phyloP scores from a whole-genome alignment of 495 filamentous ascomycete genomes.

The Hyaloscypha hepaticicola region DNA sequence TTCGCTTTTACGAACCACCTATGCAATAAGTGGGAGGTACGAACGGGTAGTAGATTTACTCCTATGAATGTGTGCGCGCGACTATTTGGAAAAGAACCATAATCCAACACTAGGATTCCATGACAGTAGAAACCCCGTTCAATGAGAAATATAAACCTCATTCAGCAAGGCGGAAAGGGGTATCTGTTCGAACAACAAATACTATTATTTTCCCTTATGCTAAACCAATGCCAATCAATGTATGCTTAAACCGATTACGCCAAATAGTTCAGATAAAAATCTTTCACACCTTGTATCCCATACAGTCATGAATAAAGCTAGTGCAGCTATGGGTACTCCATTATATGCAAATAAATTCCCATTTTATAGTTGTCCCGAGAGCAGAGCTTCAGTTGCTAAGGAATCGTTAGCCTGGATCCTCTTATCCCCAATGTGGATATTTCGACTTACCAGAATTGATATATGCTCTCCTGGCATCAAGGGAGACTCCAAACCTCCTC shows the following conservation, averaged over 20 bases:
- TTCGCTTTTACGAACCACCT: too few species aligned
- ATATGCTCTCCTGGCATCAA: slow-evolving; percentile 83
- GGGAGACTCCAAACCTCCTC: slow-evolving; percentile 73
- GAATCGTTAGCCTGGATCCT: slow-evolving; percentile 38
- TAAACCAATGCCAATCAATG: too few species aligned
- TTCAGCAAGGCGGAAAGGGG: too few species aligned
- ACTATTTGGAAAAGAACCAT: too few species aligned
- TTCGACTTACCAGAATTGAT: slow-evolving; percentile 81
- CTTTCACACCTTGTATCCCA: background rate
- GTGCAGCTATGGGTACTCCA: background rate
- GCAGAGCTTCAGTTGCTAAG: slow-evolving; percentile 51
- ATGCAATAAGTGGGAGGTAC: too few species aligned
- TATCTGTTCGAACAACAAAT: too few species aligned
- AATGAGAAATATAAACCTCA: too few species aligned
- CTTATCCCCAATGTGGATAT: background rate
- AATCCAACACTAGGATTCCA: too few species aligned
- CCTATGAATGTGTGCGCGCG: too few species aligned
- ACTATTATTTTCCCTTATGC: too few species aligned
- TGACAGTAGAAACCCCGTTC: too few species aligned
- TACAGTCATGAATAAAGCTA: background rate
- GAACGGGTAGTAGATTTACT: too few species aligned
- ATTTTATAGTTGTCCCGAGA: slow-evolving; percentile 45
- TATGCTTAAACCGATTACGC: background rate
- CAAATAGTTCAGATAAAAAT: background rate
- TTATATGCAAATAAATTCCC: background rate